These are phyloP conservation scores for Trichoderma harzianum DNA, from an alignment of 2,329 filamentous ascomycete genomes.

Conservation along the genomic window DNA sequence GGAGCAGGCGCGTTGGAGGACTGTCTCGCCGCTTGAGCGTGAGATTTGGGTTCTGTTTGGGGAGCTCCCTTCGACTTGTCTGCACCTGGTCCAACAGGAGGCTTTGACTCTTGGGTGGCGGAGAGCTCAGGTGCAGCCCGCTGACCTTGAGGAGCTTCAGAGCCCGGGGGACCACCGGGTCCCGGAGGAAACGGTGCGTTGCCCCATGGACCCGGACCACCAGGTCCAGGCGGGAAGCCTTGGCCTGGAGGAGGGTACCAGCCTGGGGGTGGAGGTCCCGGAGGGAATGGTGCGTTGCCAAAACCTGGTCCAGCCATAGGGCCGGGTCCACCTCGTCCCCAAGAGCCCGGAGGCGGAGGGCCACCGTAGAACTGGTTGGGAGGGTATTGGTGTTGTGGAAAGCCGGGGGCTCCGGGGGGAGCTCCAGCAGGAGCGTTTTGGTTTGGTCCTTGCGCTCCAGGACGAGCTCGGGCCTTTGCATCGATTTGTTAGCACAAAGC, in stretches of 20 bases:
- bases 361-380: conserved; percentile 48
- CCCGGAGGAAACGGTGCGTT: conserved; percentile 61
- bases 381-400: conserved; percentile 44
- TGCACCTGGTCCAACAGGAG: conserved; percentile 39
- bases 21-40: conserved; percentile 45
- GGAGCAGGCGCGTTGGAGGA: conserved; percentile 55
- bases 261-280: conserved; percentile 53
- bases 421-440: conserved; percentile 35
- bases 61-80: conserved; percentile 50
- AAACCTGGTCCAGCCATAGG: conserved; percentile 60
- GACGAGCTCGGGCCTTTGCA: conserved; percentile 40
- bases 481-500: conserved; percentile 24
- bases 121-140: conserved; percentile 45
- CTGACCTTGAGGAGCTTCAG: conserved; percentile 55
- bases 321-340: conserved; percentile 54
- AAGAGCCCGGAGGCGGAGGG: conserved; percentile 51
- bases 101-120: conserved; percentile 14
- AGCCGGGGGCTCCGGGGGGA: conserved; percentile 37
- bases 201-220: conserved; percentile 59
- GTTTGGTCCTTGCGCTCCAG: conserved; percentile 32
- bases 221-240: conserved; percentile 62
- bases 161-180: conserved; percentile 54
- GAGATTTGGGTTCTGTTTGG: conserved; percentile 52
- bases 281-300: conserved; percentile 74
- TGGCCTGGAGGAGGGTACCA: conserved; percentile 79